Evolutionary conservation across 352 stramenopile species (phyloP), one percentile per base, ranked within the genome.

Genomic region (Phytophthora rubi): DNA sequence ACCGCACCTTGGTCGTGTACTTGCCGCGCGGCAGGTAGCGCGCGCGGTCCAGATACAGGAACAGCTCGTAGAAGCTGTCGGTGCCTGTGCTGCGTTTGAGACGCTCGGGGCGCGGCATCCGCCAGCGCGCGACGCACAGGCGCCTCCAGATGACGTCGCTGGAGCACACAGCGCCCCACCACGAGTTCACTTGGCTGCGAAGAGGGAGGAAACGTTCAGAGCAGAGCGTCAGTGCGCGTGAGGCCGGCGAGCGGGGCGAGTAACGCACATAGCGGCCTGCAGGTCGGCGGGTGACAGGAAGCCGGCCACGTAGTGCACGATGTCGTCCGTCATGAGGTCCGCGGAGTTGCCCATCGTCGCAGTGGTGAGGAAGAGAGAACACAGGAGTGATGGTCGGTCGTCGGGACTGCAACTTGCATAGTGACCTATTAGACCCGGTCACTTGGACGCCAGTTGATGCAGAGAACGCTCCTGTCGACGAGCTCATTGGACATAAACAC

Each of bases 251-350:
- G n/a, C 18, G 35, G 4, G 35, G 10, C 3, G 9, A 44, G 33
- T 45, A 13, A 73, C 81, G 52, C 71, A 91, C 80, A 86, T 82
- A 53, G 81, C 80, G 3, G 65, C 71, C 45, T 79, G 51, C 16
- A 91, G 70, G 55, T 92, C 82, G 35, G 67, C 52, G 2, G 82
- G 85, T 28, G 81, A 75, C 39, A 92, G 71, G 52, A 90, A 92
- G 1, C 64, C 70, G 12, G 79, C 83, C 2, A 92, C 75, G 65
- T 78, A 71, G 47, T 87, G 76, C 59, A 90, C 82, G 68, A 86
- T 49, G 37, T 90, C 80, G 33, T 89, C 80, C 18, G 71, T 78
- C 53, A 80, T 64, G 53, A 76, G 35, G 35, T 78, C 65, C 9
- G 51, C 37, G 13, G 37, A 13, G 37, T 15, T 44, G 37, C 37